phyloP scores from a whole-genome alignment of 371 early-diverging fungal species.

The Mucor racemosus region DNA sequence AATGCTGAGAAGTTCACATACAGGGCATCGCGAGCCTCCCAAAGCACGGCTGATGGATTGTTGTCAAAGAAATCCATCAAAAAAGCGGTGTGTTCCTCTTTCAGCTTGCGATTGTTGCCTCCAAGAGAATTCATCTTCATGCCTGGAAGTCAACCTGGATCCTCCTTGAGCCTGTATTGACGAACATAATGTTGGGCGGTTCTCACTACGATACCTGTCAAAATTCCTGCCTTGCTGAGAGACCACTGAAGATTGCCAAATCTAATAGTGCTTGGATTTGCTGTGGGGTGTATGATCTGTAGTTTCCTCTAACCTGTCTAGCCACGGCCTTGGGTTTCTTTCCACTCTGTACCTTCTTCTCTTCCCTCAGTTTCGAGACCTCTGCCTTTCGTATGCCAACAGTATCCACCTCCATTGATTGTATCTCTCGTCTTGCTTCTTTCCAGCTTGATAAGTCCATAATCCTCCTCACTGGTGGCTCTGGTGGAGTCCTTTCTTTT shows the following conservation, averaged over 20 bases:
- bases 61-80: slow-evolving; percentile 7
- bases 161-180: slow-evolving; percentile 10
- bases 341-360: neutral
- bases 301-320: slow-evolving; percentile 3
- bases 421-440: neutral
- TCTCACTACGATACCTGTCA: slow-evolving; percentile 11
- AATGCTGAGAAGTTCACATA: slow-evolving; percentile 9
- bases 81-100: slow-evolving; percentile 8
- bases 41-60: slow-evolving; percentile 5
- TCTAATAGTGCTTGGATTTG: slow-evolving; percentile 26
- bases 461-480: slow-evolving; percentile 6
- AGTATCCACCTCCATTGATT: neutral
- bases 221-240: slow-evolving; percentile 15
- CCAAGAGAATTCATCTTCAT: neutral
- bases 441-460: slow-evolving; percentile 7
- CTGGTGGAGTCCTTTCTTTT: slow-evolving; percentile 8
- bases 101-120: slow-evolving; percentile 12
- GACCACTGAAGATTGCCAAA: slow-evolving; percentile 20
- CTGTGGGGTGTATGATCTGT: neutral
- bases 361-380: neutral
- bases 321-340: too few species aligned
- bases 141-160: slow-evolving; percentile 16
- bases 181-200: slow-evolving; percentile 19
- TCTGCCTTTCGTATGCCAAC: too few species aligned
- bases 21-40: slow-evolving; percentile 15